Conservation (phyloP, 2,329 filamentous ascomycete genomes). For the Tolypocladium nubicola region DNA sequence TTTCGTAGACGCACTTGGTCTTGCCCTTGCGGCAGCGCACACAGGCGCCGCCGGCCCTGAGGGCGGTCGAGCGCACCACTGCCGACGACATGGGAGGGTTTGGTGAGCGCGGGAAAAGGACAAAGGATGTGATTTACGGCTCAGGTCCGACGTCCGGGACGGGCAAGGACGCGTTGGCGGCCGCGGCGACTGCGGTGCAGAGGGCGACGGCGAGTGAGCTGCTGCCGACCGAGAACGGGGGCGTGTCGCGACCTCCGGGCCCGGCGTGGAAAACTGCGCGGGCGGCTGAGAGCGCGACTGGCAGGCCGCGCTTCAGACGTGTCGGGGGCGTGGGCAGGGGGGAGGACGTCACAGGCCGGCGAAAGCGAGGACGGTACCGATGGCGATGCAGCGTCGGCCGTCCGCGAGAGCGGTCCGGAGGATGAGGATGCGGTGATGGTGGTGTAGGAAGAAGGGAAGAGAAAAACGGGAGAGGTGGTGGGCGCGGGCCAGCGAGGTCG, state of each 20-base stretch:
- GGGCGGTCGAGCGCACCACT: slow-evolving; percentile 46
- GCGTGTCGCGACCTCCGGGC: slow-evolving; percentile 6
- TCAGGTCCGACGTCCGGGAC: not conserved
- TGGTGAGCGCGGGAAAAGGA: not conserved
- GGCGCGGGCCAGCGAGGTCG: not conserved
- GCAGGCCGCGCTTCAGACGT: not conserved
- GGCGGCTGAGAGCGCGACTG: slow-evolving; percentile 1
- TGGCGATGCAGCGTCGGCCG: not conserved
- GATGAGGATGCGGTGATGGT: not conserved
- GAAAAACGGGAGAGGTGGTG: slow-evolving; percentile 4
- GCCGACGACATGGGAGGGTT: slow-evolving; percentile 30
- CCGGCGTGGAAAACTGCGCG: slow-evolving; percentile 4
- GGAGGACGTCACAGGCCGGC: no score
- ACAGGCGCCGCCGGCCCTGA: slow-evolving; percentile 49
- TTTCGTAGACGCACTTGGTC: slow-evolving; percentile 54
- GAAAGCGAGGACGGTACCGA: not conserved
- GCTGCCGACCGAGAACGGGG: not conserved
- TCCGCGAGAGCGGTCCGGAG: not conserved
- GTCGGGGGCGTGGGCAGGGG: not conserved
- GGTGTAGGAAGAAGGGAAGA: slow-evolving; percentile 1
- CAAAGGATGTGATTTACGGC: not conserved
- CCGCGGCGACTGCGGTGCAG: not conserved
- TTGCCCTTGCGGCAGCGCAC: slow-evolving; percentile 55
- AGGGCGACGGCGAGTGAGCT: not conserved
- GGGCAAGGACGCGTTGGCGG: not conserved